Conservation (phyloP, 2,329 filamentous ascomycete genomes). For the Aspergillus sp. region DNA sequence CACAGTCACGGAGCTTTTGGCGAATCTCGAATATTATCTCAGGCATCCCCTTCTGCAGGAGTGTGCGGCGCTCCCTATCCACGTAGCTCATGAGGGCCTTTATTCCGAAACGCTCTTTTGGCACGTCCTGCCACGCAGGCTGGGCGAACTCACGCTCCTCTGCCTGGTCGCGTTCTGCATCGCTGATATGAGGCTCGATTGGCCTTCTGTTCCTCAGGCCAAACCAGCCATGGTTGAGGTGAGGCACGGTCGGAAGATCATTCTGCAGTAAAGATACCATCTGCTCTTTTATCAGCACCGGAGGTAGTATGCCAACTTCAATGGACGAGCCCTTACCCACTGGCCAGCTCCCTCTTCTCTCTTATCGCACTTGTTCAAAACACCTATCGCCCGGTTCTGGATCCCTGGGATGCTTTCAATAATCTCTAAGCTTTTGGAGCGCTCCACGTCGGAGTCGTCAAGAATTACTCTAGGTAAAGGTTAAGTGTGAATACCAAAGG, state of each 20-base stretch:
- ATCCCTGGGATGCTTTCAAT: constrained; percentile 10
- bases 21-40: constrained; percentile 17
- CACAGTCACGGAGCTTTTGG: constrained; percentile 6
- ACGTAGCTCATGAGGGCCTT: constrained; percentile 15
- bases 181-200: background rate
- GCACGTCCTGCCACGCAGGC: constrained; percentile 5
- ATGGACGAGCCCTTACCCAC: constrained; percentile 1
- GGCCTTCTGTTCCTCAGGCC: constrained; percentile 18
- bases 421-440: constrained; percentile 12
- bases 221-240: constrained; percentile 19
- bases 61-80: constrained; percentile 15
- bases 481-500: background rate
- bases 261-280: constrained; percentile 20
- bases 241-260: constrained; percentile 11
- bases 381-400: constrained; percentile 15
- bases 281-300: background rate
- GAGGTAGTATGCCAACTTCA: background rate
- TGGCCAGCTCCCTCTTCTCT: constrained; percentile 16
- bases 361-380: constrained; percentile 17
- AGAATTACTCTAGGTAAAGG: constrained; percentile 8
- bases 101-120: constrained; percentile 11
- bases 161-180: constrained; percentile 12
- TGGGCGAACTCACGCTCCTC: constrained; percentile 1
- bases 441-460: constrained; percentile 17
- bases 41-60: constrained; percentile 16